phyloP scores from a whole-genome alignment of 176 grass and related monocot genomes.

The Puya raimondii region DNA sequence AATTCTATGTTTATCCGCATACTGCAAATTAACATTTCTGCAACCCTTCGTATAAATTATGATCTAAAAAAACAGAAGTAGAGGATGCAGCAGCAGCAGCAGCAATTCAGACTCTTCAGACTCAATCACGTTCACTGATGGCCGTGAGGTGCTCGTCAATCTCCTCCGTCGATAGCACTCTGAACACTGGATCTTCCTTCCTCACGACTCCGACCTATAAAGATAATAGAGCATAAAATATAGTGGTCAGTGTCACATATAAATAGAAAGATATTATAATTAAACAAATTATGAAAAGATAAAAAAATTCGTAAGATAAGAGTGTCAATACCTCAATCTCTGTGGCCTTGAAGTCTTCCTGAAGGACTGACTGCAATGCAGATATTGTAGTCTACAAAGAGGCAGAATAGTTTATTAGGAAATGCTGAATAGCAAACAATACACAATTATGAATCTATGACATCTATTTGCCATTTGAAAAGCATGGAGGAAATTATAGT shows the following conservation, averaged over 20 bases:
- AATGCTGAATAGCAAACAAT: background rate
- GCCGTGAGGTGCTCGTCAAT: slow-evolving; percentile 93
- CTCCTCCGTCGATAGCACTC: slow-evolving; percentile 64
- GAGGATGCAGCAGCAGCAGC: background rate
- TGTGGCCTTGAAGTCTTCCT: slow-evolving; percentile 93
- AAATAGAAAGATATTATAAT: background rate
- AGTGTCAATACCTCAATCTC: slow-evolving; percentile 61
- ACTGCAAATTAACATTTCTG: background rate
- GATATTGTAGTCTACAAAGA: slow-evolving; percentile 66
- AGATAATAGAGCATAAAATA: background rate
- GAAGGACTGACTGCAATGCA: slow-evolving; percentile 88
- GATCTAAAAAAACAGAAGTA: slow-evolving; percentile 3
- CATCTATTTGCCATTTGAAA: too few relatives aligned
- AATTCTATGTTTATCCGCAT: background rate
- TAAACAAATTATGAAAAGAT: background rate
- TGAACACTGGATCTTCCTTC: slow-evolving; percentile 58
- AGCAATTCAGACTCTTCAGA: background rate
- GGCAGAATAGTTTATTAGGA: slow-evolving; percentile 11
- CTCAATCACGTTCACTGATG: slow-evolving; percentile 84
- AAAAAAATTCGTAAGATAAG: slow-evolving; percentile 7
- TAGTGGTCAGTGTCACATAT: background rate
- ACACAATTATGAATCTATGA: too few relatives aligned
- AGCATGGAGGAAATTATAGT: too few relatives aligned
- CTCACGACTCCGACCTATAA: slow-evolving; percentile 75
- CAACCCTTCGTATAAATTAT: background rate